These are phyloP conservation scores for Amyloporia xantha DNA, from an alignment of 768 basidiomycete genomes.

Conservation along the genomic window DNA sequence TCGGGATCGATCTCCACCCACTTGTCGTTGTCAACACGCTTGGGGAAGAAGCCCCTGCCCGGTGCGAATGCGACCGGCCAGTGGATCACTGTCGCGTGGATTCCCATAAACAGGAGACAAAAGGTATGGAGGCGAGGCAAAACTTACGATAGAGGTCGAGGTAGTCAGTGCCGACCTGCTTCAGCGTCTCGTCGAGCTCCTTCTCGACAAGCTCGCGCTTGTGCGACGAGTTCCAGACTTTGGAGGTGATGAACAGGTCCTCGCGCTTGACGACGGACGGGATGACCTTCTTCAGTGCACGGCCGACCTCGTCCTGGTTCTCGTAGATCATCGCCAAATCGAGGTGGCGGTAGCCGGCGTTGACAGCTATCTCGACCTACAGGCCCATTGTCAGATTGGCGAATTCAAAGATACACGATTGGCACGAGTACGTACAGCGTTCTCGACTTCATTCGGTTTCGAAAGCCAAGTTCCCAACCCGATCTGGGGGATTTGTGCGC, in stretches of 20 bases:
- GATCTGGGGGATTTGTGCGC: constrained; percentile 60
- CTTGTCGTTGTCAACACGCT: constrained; percentile 36
- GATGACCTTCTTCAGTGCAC: constrained; percentile 70
- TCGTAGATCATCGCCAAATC: constrained; percentile 76
- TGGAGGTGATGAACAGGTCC: constrained; percentile 76
- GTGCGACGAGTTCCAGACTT: constrained; percentile 78
- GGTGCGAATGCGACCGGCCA: constrained; percentile 72
- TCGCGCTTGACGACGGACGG: constrained; percentile 72
- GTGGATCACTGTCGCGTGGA: constrained; percentile 71
- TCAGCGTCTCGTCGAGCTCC: constrained; percentile 70
- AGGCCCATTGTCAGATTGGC: constrained; percentile 1
- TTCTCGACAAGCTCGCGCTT: constrained; percentile 60
- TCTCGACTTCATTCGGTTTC: constrained; percentile 67
- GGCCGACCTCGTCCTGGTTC: constrained; percentile 70
- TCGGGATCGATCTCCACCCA: constrained; percentile 49
- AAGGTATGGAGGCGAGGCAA: no score
- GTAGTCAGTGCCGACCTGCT: constrained; percentile 66
- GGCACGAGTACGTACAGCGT: constrained; percentile 43
- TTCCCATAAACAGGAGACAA: no score
- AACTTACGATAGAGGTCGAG: constrained; percentile 75
- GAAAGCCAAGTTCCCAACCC: constrained; percentile 84
- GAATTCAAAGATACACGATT: no score
- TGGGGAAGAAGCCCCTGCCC: constrained; percentile 49
- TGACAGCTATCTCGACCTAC: constrained; percentile 71
- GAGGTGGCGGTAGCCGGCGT: constrained; percentile 76